Evolutionary conservation across 2,329 filamentous ascomycete genomes (phyloP).

Genomic region (Hypomyces perniciosus): DNA sequence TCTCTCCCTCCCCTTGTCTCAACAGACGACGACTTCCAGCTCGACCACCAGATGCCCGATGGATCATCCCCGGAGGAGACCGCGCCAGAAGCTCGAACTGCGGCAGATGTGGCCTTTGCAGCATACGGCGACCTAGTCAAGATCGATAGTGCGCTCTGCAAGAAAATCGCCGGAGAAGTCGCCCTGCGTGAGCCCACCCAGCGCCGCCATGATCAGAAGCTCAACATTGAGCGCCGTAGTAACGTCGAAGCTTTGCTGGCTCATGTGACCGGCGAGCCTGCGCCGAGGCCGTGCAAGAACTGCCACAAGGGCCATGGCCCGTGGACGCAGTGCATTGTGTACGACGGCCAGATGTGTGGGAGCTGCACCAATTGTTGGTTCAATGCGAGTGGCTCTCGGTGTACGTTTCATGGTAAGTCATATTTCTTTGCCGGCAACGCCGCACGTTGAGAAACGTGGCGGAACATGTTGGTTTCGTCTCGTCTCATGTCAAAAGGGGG

Average conservation of each 20-base stretch:
- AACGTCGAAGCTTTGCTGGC: conserved; percentile 56
- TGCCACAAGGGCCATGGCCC: conserved; percentile 56
- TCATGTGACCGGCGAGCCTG: conserved; percentile 47
- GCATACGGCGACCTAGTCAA: conserved; percentile 42
- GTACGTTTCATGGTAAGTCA: conserved; percentile 53
- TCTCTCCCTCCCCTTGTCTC: conserved; percentile 7
- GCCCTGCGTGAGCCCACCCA: conserved; percentile 47
- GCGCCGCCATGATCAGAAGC: conserved; percentile 46
- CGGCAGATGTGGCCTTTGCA: conserved; percentile 41
- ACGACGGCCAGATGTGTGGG: conserved; percentile 54
- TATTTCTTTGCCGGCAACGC: not conserved
- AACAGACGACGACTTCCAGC: conserved; percentile 6
- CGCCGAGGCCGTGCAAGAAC: conserved; percentile 49
- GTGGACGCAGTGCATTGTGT: conserved; percentile 54
- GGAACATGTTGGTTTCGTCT: not conserved
- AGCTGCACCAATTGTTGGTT: conserved; percentile 60
- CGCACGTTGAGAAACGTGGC: not conserved
- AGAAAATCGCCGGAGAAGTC: conserved; percentile 43
- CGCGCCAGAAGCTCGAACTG: conserved; percentile 26
- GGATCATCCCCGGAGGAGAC: conserved; percentile 5
- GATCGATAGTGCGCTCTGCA: conserved; percentile 50
- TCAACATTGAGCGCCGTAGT: conserved; percentile 52
- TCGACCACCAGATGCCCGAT: conserved; percentile 8
- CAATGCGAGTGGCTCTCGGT: conserved; percentile 54
- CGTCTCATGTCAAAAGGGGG: not conserved